A percentile compares a stretch with the other conserved stretches of the same genome.
Conservation (phyloP, 2,329 filamentous ascomycete genomes). For the Fusarium buharicum region DNA sequence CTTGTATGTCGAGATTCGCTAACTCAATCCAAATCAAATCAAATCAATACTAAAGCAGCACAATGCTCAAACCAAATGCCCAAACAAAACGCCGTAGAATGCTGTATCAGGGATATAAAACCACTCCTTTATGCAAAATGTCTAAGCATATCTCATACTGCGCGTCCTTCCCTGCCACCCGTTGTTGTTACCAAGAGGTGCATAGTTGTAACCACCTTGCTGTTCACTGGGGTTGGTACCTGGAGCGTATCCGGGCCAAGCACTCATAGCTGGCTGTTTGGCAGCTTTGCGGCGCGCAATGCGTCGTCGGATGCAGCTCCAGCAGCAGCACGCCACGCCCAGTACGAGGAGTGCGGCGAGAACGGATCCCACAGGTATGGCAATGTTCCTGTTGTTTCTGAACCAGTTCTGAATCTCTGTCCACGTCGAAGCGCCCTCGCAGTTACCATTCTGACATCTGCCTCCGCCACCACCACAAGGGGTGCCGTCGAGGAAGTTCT, state of each 20-base stretch:
- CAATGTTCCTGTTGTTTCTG: constrained; percentile 77
- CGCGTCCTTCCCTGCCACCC: constrained; percentile 36
- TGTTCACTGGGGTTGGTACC: constrained; percentile 29
- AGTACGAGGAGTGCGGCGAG: constrained; percentile 79
- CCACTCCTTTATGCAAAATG: background rate
- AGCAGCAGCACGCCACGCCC: constrained; percentile 73
- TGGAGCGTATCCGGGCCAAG: constrained; percentile 42
- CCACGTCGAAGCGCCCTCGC: constrained; percentile 74
- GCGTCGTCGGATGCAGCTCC: constrained; percentile 55
- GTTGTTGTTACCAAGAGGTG: constrained; percentile 33
- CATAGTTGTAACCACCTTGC: constrained; percentile 38
- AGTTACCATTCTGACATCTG: constrained; percentile 80
- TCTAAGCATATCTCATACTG: constrained; percentile 49
- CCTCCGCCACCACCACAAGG: constrained; percentile 83
- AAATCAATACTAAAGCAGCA: background rate
- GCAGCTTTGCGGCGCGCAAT: constrained; percentile 38
- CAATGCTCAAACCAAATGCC: constrained; percentile 14
- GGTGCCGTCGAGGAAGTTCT: constrained; percentile 95
- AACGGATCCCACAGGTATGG: constrained; percentile 80
- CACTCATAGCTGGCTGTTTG: constrained; percentile 43
- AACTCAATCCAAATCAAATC: background rate
- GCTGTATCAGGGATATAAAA: constrained; percentile 20
- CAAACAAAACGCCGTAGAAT: constrained; percentile 40
- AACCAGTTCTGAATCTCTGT: constrained; percentile 83
- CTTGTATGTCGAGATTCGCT: constrained; percentile 18